A percentile compares a stretch with the other conserved stretches of the same genome.
Conservation (phyloP, 768 basidiomycete genomes). For the Boletus coccyginus region DNA sequence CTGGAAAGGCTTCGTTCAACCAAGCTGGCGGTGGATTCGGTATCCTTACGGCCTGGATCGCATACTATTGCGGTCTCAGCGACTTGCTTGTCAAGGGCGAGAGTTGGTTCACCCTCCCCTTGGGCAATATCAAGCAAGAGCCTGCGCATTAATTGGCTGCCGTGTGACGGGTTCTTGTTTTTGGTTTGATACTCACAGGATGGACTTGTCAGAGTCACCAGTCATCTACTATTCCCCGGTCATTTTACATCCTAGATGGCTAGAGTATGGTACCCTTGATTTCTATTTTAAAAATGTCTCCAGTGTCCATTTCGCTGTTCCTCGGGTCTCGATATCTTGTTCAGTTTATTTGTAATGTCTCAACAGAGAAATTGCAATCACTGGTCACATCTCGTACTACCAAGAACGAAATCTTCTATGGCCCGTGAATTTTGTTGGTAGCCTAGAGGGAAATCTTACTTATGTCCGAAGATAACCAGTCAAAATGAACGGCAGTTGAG, state of each 20-base stretch:
- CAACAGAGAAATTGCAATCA: not conserved
- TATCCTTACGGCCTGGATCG: constrained; percentile 44
- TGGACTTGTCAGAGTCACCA: not conserved
- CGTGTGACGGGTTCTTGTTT: not conserved
- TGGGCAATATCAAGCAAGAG: constrained; percentile 29
- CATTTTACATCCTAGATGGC: constrained; percentile 3
- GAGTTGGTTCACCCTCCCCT: constrained; percentile 40
- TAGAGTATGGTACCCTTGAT: not conserved
- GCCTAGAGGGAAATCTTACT: too few species aligned
- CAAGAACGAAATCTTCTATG: not conserved
- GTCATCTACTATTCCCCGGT: constrained; percentile 7
- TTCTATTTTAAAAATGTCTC: not conserved
- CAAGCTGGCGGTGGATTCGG: constrained; percentile 48
- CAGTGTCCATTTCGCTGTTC: not conserved
- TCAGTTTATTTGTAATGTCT: constrained; percentile 1
- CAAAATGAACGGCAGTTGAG: too few species aligned
- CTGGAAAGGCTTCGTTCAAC: constrained; percentile 12
- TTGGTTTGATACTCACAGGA: not conserved
- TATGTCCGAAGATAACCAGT: too few species aligned
- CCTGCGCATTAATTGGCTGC: not conserved
- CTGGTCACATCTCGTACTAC: not conserved
- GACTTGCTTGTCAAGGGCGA: constrained; percentile 39
- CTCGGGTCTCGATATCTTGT: constrained; percentile 3
- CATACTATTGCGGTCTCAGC: constrained; percentile 45
- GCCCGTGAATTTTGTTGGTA: too few species aligned